Conservation (phyloP, 208 protist genomes). For the Acanthamoeba castellanii region DNA sequence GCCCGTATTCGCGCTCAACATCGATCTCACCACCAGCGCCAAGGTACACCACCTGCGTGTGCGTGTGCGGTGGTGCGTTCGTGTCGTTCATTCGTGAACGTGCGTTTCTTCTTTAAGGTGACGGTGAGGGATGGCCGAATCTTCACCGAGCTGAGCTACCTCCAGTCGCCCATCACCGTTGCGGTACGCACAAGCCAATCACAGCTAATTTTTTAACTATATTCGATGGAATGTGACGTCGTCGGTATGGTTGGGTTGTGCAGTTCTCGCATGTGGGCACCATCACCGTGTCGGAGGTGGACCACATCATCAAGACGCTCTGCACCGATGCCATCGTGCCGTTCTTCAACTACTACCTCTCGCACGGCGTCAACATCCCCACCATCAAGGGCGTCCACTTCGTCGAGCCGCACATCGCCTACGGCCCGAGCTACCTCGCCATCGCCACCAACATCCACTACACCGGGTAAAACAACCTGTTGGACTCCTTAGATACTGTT, state of each 20-base stretch:
- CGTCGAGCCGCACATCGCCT: neutral
- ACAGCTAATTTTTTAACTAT: neutral
- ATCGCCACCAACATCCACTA: neutral
- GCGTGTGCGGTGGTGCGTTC: neutral
- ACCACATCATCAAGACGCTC: neutral
- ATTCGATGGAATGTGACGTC: neutral
- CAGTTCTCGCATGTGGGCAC: neutral
- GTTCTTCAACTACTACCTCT: conserved; percentile 28
- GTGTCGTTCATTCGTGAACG: neutral
- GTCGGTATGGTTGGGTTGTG: neutral
- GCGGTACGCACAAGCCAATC: neutral
- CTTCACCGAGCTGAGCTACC: no score
- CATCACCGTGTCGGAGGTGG: neutral
- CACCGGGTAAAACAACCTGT: neutral
- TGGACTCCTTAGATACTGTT: no score
- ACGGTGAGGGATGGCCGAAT: no score
- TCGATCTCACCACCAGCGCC: no score
- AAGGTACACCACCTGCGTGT: no score
- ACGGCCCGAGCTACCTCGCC: conserved; percentile 23
- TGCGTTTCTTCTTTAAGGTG: neutral
- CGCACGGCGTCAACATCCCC: conserved; percentile 30
- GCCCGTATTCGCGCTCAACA: no score
- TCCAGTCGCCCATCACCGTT: no score
- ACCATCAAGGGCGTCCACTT: conserved; percentile 4
- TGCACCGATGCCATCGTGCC: conserved; percentile 13